Base-by-base conservation (phyloP, 2,329 filamentous ascomycete genomes). In the Pseudogymnoascus sp. region DNA sequence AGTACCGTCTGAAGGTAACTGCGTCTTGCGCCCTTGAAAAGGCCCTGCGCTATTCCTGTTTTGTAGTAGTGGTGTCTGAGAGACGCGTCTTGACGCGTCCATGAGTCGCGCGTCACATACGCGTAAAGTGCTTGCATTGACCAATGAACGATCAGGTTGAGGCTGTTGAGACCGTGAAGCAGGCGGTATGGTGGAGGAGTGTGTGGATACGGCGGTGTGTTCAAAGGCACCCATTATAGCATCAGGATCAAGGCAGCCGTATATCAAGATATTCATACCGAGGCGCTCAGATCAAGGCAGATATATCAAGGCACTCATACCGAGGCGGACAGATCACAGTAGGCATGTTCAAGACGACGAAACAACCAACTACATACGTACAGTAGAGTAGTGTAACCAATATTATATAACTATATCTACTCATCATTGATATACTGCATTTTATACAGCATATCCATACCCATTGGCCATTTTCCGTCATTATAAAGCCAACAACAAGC, bases 201-300 rank as follows among this genome's bases (percentile, higher is more conserved):
- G 76, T 75, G 67, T 74, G 71, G 52, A 74, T 74, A 21, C 21
- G 62, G 76, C 61, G 70, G 63, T 78, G 79, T 76, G 80, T 21
- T 45, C 40, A 45, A 18, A 42, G 39, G 39, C 18, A 42, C 2
- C 4, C 15, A 40, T 18, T 18, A 40, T 40, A 15, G 15, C 10
- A 21, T 21, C 21, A 45, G 40, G 5, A 5, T 27, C 10, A 12
- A 40, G 37, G 6, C 35, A 39, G n/a, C 6, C 37, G 21, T 42
- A 10, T 42, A 15, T 7, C 36, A 39, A 39, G 36, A n/a, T 7
- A 39, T 4, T 2, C n/a, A 45, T 39, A 39, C 18, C 37, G 37
- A 37, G 36, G 36, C 37, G 21, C 21, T 21, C 21, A 21, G 35
- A 37, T 6, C 5, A n/a, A n/a, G 35, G 13, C 5, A n/a, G 13